Evolutionary conservation across 2,329 filamentous ascomycete genomes (phyloP).

Genomic region (Beauveria brongniartii): DNA sequence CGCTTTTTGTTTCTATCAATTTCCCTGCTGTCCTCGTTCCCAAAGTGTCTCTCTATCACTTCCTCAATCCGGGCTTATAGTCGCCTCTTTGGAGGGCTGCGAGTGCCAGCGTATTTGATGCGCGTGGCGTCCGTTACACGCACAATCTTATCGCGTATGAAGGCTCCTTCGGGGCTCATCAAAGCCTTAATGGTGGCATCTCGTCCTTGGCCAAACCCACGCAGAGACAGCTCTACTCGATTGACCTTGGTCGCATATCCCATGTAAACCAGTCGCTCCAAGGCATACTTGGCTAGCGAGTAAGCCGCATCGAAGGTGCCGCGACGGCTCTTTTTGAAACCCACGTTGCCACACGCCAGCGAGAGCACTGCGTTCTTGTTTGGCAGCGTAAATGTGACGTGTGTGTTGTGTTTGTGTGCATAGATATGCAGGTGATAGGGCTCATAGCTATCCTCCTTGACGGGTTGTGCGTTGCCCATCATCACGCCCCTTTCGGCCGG

Average conservation of each 20-base stretch:
- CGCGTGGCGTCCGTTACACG: conserved; percentile 80
- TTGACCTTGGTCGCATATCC: conserved; percentile 70
- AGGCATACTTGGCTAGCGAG: conserved; percentile 75
- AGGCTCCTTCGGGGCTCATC: conserved; percentile 73
- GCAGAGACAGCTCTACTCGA: conserved; percentile 68
- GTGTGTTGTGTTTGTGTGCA: conserved; percentile 87
- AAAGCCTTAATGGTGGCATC: conserved; percentile 88
- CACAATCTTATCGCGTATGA: conserved; percentile 65
- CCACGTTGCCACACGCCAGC: conserved; percentile 76
- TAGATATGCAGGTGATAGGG: conserved; percentile 85
- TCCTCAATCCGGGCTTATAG: conserved; percentile 34
- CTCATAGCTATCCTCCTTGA: conserved; percentile 36
- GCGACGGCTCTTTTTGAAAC: conserved; percentile 77
- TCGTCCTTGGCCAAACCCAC: conserved; percentile 79
- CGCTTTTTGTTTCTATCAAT: not conserved
- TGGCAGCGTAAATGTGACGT: conserved; percentile 82
- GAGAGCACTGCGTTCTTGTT: conserved; percentile 72
- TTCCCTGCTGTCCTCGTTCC: not conserved
- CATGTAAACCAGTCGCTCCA: conserved; percentile 76
- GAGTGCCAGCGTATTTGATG: conserved; percentile 91
- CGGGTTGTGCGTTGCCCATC: conserved; percentile 18
- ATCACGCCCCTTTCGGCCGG: conserved; percentile 26
- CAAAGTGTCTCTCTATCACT: not conserved
- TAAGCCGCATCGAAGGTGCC: conserved; percentile 86
- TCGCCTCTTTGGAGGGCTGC: conserved; percentile 76